Evolutionary conservation across 257 asterid species (phyloP).

Genomic region (Echium plantagineum): DNA sequence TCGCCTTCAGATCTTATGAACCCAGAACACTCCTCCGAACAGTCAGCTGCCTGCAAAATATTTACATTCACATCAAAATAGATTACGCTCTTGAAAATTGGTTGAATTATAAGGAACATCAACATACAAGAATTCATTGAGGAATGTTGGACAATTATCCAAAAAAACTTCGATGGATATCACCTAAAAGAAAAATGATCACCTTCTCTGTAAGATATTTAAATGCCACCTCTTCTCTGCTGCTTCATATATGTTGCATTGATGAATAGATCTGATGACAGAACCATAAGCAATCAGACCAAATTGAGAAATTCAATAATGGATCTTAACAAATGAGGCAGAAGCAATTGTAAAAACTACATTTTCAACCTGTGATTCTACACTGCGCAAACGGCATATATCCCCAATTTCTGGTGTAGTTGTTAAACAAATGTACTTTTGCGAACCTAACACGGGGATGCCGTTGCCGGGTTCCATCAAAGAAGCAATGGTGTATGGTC

Average conservation of each 20-base stretch:
- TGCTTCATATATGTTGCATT: slow-evolving; percentile 86
- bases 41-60: slow-evolving; percentile 57
- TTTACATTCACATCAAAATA: background rate
- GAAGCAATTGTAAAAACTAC: background rate
- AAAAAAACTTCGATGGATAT: too few relatives aligned
- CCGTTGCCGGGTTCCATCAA: slow-evolving; percentile 79
- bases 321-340: background rate
- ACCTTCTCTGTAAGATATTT: slow-evolving; percentile 76
- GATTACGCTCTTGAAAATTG: background rate
- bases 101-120: too few relatives aligned
- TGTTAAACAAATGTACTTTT: slow-evolving; percentile 79
- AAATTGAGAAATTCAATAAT: too few relatives aligned
- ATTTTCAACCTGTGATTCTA: slow-evolving; percentile 63
- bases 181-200: background rate
- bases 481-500: slow-evolving; percentile 93
- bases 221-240: slow-evolving; percentile 70
- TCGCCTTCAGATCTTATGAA: slow-evolving; percentile 68
- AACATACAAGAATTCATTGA: too few relatives aligned
- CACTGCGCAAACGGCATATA: slow-evolving; percentile 93
- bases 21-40: slow-evolving; percentile 45
- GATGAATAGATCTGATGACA: slow-evolving; percentile 56
- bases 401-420: slow-evolving; percentile 64
- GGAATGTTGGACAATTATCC: too few relatives aligned
- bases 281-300: background rate
- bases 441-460: slow-evolving; percentile 90